Conservation (phyloP, 129 eudicot genomes). For the Chrysanthemum lavandulifolium region DNA sequence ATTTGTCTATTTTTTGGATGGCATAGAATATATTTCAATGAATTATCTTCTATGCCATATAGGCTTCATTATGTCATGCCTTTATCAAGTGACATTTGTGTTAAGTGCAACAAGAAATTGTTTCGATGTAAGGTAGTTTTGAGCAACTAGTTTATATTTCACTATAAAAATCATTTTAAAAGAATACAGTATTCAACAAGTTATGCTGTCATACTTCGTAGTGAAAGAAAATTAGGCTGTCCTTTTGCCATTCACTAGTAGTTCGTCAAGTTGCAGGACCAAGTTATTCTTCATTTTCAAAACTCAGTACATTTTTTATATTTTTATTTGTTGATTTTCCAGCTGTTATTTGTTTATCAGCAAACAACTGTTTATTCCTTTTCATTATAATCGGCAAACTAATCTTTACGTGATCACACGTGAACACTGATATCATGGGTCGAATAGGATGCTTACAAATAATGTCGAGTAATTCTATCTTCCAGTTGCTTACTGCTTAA, state of each 20-base stretch:
- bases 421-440: neutral
- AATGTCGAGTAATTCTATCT: neutral
- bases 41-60: too few relatives aligned
- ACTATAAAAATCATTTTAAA: neutral
- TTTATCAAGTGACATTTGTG: neutral
- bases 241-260: neutral
- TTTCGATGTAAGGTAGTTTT: conserved; percentile 10
- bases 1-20: too few relatives aligned
- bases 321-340: neutral
- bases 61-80: too few relatives aligned
- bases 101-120: neutral
- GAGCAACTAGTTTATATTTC: conserved; percentile 12
- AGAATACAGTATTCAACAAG: neutral
- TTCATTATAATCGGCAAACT: neutral
- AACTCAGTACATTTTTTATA: neutral
- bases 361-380: neutral
- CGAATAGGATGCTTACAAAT: neutral
- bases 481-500: neutral
- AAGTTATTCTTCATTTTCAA: neutral
- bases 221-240: neutral
- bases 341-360: neutral
- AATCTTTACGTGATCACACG: neutral
- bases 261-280: neutral
- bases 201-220: neutral
- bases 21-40: too few relatives aligned